These are phyloP conservation scores for Nannizziopsis barbatae DNA, from an alignment of 2,329 filamentous ascomycete genomes.

Conservation along the genomic window DNA sequence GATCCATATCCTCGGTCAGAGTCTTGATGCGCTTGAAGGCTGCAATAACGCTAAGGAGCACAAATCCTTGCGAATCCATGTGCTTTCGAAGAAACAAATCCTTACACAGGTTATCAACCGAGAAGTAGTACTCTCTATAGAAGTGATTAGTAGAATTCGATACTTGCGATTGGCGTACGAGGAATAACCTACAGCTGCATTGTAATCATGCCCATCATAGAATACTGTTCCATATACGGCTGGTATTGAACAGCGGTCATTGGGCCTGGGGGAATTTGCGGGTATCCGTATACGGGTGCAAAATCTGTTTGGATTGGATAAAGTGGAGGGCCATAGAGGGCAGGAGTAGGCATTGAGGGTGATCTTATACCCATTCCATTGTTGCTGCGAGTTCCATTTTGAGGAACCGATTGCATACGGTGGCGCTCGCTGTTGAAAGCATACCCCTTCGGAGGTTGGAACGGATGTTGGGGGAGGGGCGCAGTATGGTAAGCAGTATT, in stretches of 20 bases:
- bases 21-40: constrained; percentile 76
- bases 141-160: constrained; percentile 26
- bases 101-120: constrained; percentile 87
- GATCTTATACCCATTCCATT: constrained; percentile 47
- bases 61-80: constrained; percentile 94
- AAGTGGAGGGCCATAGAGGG: constrained; percentile 38
- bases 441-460: constrained; percentile 31
- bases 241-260: constrained; percentile 50
- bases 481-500: constrained; percentile 31
- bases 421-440: constrained; percentile 33
- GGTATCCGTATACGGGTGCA: constrained; percentile 48
- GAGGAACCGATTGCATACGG: constrained; percentile 25
- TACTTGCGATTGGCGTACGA: background rate
- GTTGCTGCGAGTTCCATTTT: constrained; percentile 33
- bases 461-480: constrained; percentile 32
- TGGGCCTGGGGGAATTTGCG: constrained; percentile 40
- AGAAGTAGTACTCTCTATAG: constrained; percentile 86
- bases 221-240: constrained; percentile 48
- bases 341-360: constrained; percentile 50
- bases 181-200: constrained; percentile 44
- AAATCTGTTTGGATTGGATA: constrained; percentile 36
- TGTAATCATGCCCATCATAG: constrained; percentile 47
- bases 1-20: constrained; percentile 58
- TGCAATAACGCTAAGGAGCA: constrained; percentile 65
- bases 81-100: constrained; percentile 77